Base-by-base conservation (phyloP, 495 filamentous ascomycete species). In the Neurospora cerealis region DNA sequence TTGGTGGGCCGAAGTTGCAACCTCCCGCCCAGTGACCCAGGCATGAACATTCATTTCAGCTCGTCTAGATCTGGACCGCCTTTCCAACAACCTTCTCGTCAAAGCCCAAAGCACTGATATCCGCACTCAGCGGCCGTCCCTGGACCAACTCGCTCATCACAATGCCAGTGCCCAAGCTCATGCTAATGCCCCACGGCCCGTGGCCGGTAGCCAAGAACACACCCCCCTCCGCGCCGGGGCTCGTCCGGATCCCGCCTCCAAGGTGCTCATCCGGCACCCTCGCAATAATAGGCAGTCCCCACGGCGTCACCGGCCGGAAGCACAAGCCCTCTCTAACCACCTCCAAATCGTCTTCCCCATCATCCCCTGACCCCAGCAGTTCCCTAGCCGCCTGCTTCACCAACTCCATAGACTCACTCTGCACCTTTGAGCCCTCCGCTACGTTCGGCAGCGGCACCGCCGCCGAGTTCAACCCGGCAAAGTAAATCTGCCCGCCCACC, bases 191-290 rank as follows among this genome's bases (percentile, higher is more conserved):
- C 91, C 91, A 93, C 13, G 91, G 88, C 2, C 91, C 91, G 83
- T 95, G 93, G 0, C 93, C 93, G 10, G 91, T 83, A 1, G 89
- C 90, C 28, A 95, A 77, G 78, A 88, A 93, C 11, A 96, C 90
- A 1, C 92, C 91, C 0, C 90, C 90, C 8, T 86, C 85, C 3
- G 75, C 77, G 1, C 76, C 75, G 34, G 84, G 82, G 72, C 79
- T 84, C 32, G 88, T 78, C 13, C 79, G 80, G 62, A 80, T 75
- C 2, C 80, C 79, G 11, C 60, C 41, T 6, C 90, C 91, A 24
- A 93, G 81, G 39, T 85, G 80, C 37, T 77, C 74, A 70, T 91
- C 88, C 5, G 82, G 77, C 1, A 94, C 80, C 34, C 87, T 81
- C 7, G 81, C 79, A 17, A 94, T 70, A 42, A 93, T 88, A 4